A percentile compares a stretch with the other conserved stretches of the same genome.
Evolutionary conservation across 345 rosid genomes (phyloP).

Genomic region (Eucalyptus virginea): DNA sequence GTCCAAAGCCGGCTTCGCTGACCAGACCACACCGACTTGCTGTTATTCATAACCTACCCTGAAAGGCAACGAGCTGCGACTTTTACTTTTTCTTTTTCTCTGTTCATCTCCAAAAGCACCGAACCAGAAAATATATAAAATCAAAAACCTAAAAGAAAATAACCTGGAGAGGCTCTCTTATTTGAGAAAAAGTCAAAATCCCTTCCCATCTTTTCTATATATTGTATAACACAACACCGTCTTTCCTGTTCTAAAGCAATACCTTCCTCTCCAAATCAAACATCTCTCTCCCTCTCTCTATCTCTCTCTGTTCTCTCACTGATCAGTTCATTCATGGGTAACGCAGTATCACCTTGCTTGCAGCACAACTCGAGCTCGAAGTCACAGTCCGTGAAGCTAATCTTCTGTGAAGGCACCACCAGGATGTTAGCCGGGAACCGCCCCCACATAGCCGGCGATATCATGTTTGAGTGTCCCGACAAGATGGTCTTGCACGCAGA

Average conservation of each 20-base stretch:
- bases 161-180: not conserved
- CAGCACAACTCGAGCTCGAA: not conserved
- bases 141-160: not conserved
- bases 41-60: not conserved
- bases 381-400: conserved; percentile 7
- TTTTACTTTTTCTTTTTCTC: not conserved
- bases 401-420: conserved; percentile 24
- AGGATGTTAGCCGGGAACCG: not conserved
- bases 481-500: conserved; percentile 24
- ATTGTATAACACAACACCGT: not conserved
- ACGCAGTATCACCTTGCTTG: conserved; percentile 14
- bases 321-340: conserved; percentile 12
- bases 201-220: not conserved
- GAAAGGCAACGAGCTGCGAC: not conserved
- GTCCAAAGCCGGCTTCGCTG: not conserved
- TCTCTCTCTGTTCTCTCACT: not conserved
- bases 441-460: conserved; percentile 15
- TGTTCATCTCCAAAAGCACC: not conserved
- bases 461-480: conserved; percentile 27
- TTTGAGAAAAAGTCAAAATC: not conserved
- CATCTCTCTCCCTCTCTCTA: not conserved
- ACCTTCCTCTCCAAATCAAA: not conserved
- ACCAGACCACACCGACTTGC: not conserved
- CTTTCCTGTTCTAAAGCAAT: not conserved
- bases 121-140: not conserved